phyloP scores from a whole-genome alignment of 129 eudicot species.

The Artemisia argyi region DNA sequence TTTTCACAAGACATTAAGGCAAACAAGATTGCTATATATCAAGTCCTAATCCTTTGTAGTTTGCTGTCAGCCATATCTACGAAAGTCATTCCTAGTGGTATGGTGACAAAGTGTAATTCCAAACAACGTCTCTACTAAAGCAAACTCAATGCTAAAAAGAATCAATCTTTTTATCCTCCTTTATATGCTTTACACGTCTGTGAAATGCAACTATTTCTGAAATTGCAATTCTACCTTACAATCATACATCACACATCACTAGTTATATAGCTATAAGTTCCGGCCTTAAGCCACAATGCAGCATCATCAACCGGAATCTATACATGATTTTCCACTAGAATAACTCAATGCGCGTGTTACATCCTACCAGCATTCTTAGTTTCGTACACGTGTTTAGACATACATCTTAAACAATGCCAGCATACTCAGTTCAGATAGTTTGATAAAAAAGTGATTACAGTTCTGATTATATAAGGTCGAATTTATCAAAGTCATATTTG shows the following conservation, averaged over 20 bases:
- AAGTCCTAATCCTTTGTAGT: neutral
- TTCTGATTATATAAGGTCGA: no score
- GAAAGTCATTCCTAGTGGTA: neutral
- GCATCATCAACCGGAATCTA: neutral
- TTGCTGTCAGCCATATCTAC: neutral
- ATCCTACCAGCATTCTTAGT: no score
- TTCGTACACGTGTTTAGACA: no score
- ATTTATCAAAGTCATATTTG: no score
- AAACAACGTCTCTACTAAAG: neutral
- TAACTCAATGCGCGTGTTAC: neutral
- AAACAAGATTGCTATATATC: neutral
- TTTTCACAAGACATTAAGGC: neutral
- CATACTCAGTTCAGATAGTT: no score
- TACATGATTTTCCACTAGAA: neutral
- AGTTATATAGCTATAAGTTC: neutral
- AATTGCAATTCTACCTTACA: neutral
- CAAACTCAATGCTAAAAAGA: neutral
- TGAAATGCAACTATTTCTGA: neutral
- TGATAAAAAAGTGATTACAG: no score
- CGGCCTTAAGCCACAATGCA: neutral
- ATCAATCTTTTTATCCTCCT: neutral
- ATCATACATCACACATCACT: no score
- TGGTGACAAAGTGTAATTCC: neutral
- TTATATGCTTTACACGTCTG: neutral
- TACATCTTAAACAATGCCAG: no score